Conservation (phyloP, 139 green algal species). For the Trebouxia sp. region DNA sequence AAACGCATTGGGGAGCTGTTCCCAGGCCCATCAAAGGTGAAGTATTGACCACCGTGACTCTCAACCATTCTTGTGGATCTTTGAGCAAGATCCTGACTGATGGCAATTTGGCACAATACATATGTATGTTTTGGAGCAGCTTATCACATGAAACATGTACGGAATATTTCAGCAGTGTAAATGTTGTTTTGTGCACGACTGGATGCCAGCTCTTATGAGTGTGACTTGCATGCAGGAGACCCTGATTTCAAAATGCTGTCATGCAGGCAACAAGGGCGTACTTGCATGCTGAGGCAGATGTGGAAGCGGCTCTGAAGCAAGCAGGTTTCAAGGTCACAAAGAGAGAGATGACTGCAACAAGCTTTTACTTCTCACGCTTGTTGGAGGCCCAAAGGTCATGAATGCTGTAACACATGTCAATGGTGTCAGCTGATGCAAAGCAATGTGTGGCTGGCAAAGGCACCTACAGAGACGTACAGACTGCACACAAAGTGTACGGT, state of each 20-base stretch:
- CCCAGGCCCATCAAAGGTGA: slow-evolving; percentile 75
- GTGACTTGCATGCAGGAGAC: background rate
- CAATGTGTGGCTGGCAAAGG: no score
- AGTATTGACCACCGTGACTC: no score
- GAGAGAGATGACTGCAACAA: slow-evolving; percentile 96
- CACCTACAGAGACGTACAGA: no score
- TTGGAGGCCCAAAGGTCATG: slow-evolving; percentile 52
- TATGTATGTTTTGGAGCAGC: no score
- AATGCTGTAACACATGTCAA: background rate
- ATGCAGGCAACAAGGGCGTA: slow-evolving; percentile 92
- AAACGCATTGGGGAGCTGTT: slow-evolving; percentile 98
- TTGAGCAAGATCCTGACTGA: no score
- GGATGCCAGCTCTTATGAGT: background rate
- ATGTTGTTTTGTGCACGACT: background rate
- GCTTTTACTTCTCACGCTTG: slow-evolving; percentile 97
- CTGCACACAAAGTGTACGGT: no score
- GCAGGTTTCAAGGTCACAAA: slow-evolving; percentile 77
- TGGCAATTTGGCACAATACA: no score
- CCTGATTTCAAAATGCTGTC: background rate
- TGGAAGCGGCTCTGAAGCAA: slow-evolving; percentile 83
- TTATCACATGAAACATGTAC: no score
- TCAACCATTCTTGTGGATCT: no score
- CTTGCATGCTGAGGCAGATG: slow-evolving; percentile 92
- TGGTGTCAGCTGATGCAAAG: no score
- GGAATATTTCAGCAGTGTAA: background rate